Percentiles rank a stretch among this genome's conserved stretches.
Evolutionary conservation across 495 filamentous ascomycete species (phyloP).

Genomic region (Aspergillus kassunensis): DNA sequence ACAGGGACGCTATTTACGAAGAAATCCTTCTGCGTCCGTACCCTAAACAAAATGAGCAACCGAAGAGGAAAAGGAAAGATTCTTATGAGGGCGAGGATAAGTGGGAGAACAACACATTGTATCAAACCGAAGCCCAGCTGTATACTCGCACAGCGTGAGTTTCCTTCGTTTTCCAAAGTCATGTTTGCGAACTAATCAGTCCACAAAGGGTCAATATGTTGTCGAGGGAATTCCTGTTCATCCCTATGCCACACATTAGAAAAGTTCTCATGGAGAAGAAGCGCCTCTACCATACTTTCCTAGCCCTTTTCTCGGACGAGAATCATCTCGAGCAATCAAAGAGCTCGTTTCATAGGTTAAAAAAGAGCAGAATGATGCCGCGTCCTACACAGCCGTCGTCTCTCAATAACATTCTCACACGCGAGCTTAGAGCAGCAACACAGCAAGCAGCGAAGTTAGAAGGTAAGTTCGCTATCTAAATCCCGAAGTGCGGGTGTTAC

Average conservation of each 20-base stretch:
- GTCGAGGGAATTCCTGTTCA: conserved; percentile 11
- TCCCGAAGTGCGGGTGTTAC: not conserved
- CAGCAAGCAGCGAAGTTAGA: conserved; percentile 15
- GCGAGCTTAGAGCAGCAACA: conserved; percentile 31
- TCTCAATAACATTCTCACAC: conserved; percentile 8
- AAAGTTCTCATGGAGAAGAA: conserved; percentile 11
- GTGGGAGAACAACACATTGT: conserved; percentile 26
- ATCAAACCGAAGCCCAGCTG: not conserved
- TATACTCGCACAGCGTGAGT: conserved; percentile 16
- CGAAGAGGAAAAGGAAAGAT: conserved; percentile 37
- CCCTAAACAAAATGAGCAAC: conserved; percentile 48
- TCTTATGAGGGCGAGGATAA: conserved; percentile 17
- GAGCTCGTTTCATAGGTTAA: not conserved
- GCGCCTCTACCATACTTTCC: conserved; percentile 16
- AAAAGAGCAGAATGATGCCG: not conserved
- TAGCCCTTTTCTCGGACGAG: conserved; percentile 11
- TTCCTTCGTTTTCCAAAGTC: not conserved
- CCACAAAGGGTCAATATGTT: conserved; percentile 7
- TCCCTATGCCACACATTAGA: conserved; percentile 13
- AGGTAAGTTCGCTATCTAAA: conserved; percentile 1
- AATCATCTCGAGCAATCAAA: not conserved
- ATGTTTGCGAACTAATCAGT: not conserved
- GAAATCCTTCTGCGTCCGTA: conserved; percentile 42
- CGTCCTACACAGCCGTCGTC: not conserved
- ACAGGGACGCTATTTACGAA: conserved; percentile 29